Conservation (phyloP, 2,329 filamentous ascomycete species). For the Aspergillus pseudotamarii region DNA sequence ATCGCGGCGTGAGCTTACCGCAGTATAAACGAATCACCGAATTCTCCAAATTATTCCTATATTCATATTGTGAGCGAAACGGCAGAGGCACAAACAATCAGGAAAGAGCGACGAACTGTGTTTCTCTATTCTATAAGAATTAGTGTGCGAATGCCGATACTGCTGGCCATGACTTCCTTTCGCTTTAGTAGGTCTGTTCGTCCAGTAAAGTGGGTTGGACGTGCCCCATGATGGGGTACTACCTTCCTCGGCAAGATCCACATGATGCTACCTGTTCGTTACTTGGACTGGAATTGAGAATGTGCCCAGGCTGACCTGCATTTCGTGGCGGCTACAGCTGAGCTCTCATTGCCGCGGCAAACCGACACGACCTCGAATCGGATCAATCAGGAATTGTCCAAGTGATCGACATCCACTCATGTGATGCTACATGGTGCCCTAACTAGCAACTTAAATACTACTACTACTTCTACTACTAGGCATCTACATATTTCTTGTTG, state of each 20-base stretch:
- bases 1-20: background rate
- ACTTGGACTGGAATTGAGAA: too few species aligned
- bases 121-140: too few species aligned
- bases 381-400: too few species aligned
- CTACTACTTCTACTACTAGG: background rate
- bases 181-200: background rate
- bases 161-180: too few species aligned
- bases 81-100: background rate
- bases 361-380: too few species aligned
- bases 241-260: background rate
- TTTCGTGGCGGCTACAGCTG: too few species aligned
- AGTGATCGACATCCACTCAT: background rate
- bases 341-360: too few species aligned
- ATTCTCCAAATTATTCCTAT: background rate
- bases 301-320: too few species aligned
- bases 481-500: background rate
- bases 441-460: too few species aligned
- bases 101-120: background rate
- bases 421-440: background rate
- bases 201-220: background rate
- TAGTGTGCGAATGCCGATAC: too few species aligned
- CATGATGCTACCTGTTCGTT: background rate
- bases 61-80: background rate
- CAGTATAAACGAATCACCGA: background rate
- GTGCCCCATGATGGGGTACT: background rate